Evolutionary conservation across 2,329 filamentous ascomycete genomes (phyloP), one percentile per base, ranked within the genome.

Genomic region (Fusarium concolor): DNA sequence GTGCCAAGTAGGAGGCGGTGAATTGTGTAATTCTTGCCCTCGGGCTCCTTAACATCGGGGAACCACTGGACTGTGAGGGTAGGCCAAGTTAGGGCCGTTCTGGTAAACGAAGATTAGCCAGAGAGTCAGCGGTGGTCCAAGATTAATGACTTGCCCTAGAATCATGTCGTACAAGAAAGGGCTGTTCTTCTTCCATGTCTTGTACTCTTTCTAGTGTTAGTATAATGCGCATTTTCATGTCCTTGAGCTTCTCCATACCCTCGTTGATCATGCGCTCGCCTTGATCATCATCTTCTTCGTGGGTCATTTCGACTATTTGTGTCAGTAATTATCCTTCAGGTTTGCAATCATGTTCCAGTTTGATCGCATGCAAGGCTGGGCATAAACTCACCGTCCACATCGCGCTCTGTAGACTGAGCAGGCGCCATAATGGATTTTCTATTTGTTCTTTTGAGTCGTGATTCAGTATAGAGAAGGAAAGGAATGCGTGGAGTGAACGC

Each of bases 101-200:
- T 69, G 45, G 11, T 51, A n/a, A 37, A 42, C 38, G 14, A 61
- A 56, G 20, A 41, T 46, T 39, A 69, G 51, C 38, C 24, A 53
- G 18, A 52, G 51, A 33, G 24, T 43, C 35, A 24, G 52, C 39
- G 38, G 20, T 11, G 14, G 43, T 2, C 53, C 49, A 42, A 24
- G 35, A 33, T 4, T n/a, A 56, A n/a, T 41, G 14, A 46, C 62
- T 70, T 79, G 90, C 89, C 90, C 94, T 68, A 98, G 86, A 70
- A 99, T 96, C 89, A 97, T 93, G 79, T 99, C 96, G 80, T 99
- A 99, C 74, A 99, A 91, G 77, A 98, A 98, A 5, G 96, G 94
- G 70, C 92, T 93, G 81, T 99, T 99, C 85, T 99, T 99, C 86
- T 99, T 99, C 96, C 96, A 99, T 71, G 95, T 97, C 80, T 99